Conservation (phyloP, 306 rosid genomes). For the Castanea crenata region DNA sequence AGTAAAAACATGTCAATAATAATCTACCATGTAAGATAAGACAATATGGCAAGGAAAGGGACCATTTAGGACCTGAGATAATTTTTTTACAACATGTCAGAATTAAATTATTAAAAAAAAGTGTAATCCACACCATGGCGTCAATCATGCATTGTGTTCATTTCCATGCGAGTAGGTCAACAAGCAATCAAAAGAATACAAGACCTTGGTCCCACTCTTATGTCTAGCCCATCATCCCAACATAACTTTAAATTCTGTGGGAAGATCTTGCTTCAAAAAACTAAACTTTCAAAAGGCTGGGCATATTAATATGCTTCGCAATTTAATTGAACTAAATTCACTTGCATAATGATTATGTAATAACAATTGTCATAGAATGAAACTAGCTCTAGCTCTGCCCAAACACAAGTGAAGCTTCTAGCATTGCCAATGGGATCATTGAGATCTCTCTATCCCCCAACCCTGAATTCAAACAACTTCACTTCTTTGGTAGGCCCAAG, state of each 20-base stretch:
- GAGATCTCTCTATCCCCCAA: not conserved
- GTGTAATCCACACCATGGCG: not conserved
- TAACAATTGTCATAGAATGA: not conserved
- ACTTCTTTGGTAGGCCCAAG: not conserved
- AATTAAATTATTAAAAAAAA: no score
- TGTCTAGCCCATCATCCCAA: not conserved
- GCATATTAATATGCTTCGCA: not conserved
- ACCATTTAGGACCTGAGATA: no score
- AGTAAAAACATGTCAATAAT: not conserved
- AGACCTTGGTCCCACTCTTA: not conserved
- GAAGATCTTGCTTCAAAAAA: not conserved
- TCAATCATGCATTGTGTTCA: not conserved
- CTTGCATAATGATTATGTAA: not conserved
- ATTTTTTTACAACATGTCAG: no score
- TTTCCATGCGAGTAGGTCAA: not conserved
- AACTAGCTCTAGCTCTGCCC: not conserved
- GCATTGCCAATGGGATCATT: not conserved
- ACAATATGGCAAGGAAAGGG: no score
- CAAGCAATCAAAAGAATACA: not conserved
- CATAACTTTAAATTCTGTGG: not conserved
- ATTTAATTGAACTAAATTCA: not conserved
- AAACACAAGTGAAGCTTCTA: not conserved
- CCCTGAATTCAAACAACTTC: not conserved
- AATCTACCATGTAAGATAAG: not conserved
- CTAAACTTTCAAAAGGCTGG: not conserved